phyloP scores from a whole-genome alignment of 495 filamentous ascomycete species.

The Copromyces sp. region DNA sequence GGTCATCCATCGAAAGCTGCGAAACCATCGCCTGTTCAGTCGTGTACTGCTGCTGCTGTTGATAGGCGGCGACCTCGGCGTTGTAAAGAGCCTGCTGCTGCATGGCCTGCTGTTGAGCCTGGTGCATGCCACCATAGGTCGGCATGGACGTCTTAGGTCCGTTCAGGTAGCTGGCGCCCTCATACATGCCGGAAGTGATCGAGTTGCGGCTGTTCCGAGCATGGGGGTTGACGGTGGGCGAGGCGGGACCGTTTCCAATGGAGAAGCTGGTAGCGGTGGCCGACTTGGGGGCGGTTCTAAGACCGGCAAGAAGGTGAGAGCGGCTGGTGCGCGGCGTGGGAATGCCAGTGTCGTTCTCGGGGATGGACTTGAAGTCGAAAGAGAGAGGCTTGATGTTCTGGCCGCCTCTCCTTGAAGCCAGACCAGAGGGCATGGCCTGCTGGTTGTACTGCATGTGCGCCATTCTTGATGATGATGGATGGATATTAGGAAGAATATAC shows the following conservation, averaged over 20 bases:
- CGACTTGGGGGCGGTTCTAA: constrained; percentile 88
- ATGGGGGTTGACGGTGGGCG: constrained; percentile 31
- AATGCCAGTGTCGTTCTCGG: constrained; percentile 41
- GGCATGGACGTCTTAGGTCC: constrained; percentile 46
- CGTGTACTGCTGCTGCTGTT: constrained; percentile 38
- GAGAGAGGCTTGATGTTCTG: constrained; percentile 80
- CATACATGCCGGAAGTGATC: constrained; percentile 40
- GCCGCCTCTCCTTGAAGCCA: constrained; percentile 70
- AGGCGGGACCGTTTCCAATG: constrained; percentile 48
- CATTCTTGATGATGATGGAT: constrained; percentile 49
- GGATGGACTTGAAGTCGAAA: constrained; percentile 49
- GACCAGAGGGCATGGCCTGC: constrained; percentile 68
- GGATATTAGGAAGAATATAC: constrained; percentile 21
- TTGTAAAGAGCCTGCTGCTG: constrained; percentile 7
- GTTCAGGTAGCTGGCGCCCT: constrained; percentile 29
- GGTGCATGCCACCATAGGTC: constrained; percentile 23
- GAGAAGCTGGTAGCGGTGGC: constrained; percentile 55
- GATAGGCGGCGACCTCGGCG: neutral
- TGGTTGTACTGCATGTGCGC: constrained; percentile 71
- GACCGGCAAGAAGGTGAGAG: constrained; percentile 83
- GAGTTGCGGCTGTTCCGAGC: constrained; percentile 34
- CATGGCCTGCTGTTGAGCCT: constrained; percentile 6
- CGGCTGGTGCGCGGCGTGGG: constrained; percentile 89
- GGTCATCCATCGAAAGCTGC: constrained; percentile 57
- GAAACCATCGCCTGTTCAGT: constrained; percentile 81